Evolutionary conservation across 495 filamentous ascomycete genomes (phyloP).

Genomic region (Lasiosphaeria ovina): DNA sequence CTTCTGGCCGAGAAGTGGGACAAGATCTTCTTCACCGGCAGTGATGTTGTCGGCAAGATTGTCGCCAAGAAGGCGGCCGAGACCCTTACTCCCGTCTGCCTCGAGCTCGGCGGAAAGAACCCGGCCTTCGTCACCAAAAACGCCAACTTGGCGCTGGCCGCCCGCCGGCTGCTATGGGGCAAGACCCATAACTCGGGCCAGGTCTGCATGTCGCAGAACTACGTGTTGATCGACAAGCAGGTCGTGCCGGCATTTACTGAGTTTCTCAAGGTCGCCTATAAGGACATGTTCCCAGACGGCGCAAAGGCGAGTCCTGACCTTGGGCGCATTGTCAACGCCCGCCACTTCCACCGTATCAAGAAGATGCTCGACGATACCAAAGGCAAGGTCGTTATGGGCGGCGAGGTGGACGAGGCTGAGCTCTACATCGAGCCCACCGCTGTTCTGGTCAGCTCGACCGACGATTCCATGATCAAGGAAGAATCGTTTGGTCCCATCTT

Average conservation of each 20-base stretch:
- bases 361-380: conserved; percentile 76
- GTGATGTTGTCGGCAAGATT: conserved; percentile 72
- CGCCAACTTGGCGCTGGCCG: conserved; percentile 77
- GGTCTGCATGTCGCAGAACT: conserved; percentile 86
- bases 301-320: conserved; percentile 72
- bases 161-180: conserved; percentile 80
- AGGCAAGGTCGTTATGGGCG: conserved; percentile 84
- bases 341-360: conserved; percentile 81
- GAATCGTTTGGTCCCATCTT: conserved; percentile 92
- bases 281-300: conserved; percentile 83
- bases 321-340: conserved; percentile 71
- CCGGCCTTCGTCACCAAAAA: conserved; percentile 85
- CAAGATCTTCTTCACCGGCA: conserved; percentile 96
- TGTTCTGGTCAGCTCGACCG: conserved; percentile 67
- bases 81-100: conserved; percentile 79
- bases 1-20: conserved; percentile 89
- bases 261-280: conserved; percentile 66
- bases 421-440: conserved; percentile 85
- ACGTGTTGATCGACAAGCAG: conserved; percentile 74
- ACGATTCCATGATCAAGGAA: conserved; percentile 73
- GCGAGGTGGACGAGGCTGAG: conserved; percentile 71
- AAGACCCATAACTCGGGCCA: conserved; percentile 86
- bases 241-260: conserved; percentile 70
- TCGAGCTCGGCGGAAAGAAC: conserved; percentile 90
- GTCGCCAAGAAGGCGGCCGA: conserved; percentile 90